A percentile compares a stretch with the other conserved stretches of the same genome.
Evolutionary conservation across 176 grass and related monocot species (phyloP).

Genomic region (Leersia perrieri): DNA sequence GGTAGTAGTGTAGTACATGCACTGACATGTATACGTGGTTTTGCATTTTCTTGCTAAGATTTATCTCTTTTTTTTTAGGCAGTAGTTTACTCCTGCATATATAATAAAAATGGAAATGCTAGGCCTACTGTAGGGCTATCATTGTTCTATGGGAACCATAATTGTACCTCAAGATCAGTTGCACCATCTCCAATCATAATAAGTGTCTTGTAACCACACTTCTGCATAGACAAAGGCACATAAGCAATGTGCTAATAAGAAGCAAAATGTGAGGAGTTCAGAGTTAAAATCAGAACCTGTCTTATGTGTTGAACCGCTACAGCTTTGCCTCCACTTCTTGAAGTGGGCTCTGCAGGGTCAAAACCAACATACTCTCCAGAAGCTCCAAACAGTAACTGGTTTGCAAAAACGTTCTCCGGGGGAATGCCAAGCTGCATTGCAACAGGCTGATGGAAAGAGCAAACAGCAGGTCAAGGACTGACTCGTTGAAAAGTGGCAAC

Average conservation of each 20-base stretch:
- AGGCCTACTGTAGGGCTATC: neutral
- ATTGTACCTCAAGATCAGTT: constrained; percentile 80
- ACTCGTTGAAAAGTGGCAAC: neutral
- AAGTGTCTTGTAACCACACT: constrained; percentile 35
- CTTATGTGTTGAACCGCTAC: constrained; percentile 79
- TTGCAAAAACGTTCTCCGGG: constrained; percentile 81
- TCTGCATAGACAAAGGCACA: constrained; percentile 24
- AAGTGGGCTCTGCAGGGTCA: constrained; percentile 82
- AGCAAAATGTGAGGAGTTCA: neutral
- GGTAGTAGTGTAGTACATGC: no score
- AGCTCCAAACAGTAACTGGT: constrained; percentile 73
- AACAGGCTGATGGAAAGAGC: constrained; percentile 62
- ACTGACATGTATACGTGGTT: neutral
- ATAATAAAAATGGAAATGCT: neutral
- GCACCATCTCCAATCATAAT: constrained; percentile 97
- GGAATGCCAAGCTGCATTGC: constrained; percentile 74
- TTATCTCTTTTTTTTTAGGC: neutral
- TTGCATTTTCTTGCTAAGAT: neutral
- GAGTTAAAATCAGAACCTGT: constrained; percentile 45
- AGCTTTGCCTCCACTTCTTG: constrained; percentile 84
- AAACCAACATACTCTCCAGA: constrained; percentile 82
- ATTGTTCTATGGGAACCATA: neutral
- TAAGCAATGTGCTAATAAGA: constrained; percentile 4
- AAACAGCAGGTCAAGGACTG: constrained; percentile 1
- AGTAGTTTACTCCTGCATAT: neutral